These are phyloP conservation scores for Inga oerstediana DNA, from an alignment of 306 rosid species.

Conservation along the genomic window DNA sequence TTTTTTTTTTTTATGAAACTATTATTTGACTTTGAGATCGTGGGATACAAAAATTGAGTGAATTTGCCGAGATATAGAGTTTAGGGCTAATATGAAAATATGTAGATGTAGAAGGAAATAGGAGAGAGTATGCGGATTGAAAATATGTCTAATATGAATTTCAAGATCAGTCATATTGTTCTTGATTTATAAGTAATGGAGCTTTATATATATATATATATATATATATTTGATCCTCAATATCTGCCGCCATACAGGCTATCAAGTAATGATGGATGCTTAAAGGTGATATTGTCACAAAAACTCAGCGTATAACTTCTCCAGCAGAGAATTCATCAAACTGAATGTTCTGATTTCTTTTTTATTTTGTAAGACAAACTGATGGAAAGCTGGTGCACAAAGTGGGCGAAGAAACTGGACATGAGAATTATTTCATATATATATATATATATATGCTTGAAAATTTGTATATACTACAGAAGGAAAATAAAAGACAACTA, in stretches of 20 bases:
- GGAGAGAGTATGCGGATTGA: background rate
- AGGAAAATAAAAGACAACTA: constrained; percentile 17
- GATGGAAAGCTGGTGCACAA: background rate
- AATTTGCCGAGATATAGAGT: background rate
- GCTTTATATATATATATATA: too few relatives aligned
- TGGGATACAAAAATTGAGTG: background rate
- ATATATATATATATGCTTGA: background rate
- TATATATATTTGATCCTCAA: background rate
- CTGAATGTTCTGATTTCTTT: background rate
- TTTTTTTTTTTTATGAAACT: background rate
- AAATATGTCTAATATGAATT: background rate
- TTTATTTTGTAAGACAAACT: background rate
- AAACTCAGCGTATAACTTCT: background rate
- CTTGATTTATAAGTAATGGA: too few relatives aligned
- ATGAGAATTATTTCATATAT: background rate
- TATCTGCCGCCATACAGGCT: background rate
- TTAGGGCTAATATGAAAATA: too few relatives aligned
- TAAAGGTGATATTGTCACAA: background rate
- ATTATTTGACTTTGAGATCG: background rate
- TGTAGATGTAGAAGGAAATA: background rate
- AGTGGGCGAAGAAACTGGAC: background rate
- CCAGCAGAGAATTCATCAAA: background rate
- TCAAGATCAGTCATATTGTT: background rate
- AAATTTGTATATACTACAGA: background rate
- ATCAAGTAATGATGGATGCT: background rate